A percentile compares a stretch with the other conserved stretches of the same genome.
phyloP scores from a whole-genome alignment of 2,329 filamentous ascomycete species.

The Aspergillus sp. region DNA sequence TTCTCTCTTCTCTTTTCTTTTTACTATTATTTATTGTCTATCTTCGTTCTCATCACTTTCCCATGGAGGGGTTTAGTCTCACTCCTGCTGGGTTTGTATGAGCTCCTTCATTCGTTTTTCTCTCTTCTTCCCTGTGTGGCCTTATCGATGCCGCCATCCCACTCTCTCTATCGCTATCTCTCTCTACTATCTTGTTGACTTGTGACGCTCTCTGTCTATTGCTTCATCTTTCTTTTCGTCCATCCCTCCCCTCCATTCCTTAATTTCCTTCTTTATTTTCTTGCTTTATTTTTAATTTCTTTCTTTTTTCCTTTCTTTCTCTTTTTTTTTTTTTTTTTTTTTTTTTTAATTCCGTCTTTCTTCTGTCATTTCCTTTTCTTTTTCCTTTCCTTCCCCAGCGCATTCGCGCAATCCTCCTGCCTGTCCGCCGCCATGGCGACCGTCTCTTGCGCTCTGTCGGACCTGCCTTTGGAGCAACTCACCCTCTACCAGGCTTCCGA shows the following conservation, averaged over 20 bases:
- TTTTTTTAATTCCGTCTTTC: slow-evolving; percentile 1
- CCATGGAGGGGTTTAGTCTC: slow-evolving; percentile 17
- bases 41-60: slow-evolving; percentile 7
- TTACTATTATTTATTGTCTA: slow-evolving; percentile 1
- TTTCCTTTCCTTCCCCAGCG: slow-evolving; percentile 4
- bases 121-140: slow-evolving; percentile 1
- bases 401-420: slow-evolving; percentile 3
- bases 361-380: slow-evolving; percentile 2
- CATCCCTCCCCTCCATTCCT: slow-evolving; percentile 3
- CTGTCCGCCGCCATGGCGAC: slow-evolving; percentile 66
- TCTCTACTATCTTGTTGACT: slow-evolving; percentile 1
- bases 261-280: slow-evolving; percentile 3
- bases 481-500: slow-evolving; percentile 87
- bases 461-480: slow-evolving; percentile 74
- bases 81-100: slow-evolving; percentile 12
- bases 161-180: slow-evolving; percentile 3
- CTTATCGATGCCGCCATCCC: slow-evolving; percentile 2
- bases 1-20: slow-evolving; percentile 6
- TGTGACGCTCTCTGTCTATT: not conserved
- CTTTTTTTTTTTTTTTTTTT: slow-evolving; percentile 2
- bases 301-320: slow-evolving; percentile 2
- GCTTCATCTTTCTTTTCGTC: slow-evolving; percentile 3
- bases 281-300: slow-evolving; percentile 3
- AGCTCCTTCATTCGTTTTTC: slow-evolving; percentile 13
- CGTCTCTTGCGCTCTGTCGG: slow-evolving; percentile 68